Evolutionary conservation across 495 filamentous ascomycete genomes (phyloP).

Genomic region (Podospora comata): DNA sequence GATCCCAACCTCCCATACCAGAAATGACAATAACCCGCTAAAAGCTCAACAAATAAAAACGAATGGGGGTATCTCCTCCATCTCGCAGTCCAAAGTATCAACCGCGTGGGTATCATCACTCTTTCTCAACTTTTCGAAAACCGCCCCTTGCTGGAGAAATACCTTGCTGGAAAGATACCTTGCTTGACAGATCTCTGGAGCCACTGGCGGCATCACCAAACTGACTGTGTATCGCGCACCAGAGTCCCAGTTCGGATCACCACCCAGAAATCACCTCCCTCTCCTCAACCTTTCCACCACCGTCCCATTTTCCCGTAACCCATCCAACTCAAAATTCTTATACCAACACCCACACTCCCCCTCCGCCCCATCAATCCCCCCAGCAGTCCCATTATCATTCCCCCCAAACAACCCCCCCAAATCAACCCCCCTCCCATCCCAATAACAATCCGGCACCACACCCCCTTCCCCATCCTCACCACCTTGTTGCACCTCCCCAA

Average conservation of each 20-base stretch:
- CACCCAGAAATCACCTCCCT: not conserved
- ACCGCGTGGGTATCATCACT: not conserved
- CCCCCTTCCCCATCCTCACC: slow-evolving; percentile 28
- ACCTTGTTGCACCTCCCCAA: slow-evolving; percentile 45
- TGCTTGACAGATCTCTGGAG: too few species aligned
- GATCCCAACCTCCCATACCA: not conserved
- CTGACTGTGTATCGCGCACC: too few species aligned
- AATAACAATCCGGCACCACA: not conserved
- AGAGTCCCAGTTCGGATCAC: not conserved
- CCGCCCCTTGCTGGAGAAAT: too few species aligned
- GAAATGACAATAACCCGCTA: not conserved
- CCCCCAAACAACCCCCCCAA: not conserved
- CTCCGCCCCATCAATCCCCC: not conserved
- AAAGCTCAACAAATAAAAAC: not conserved
- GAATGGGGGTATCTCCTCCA: not conserved
- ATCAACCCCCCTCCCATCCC: slow-evolving; percentile 4
- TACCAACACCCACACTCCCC: slow-evolving; percentile 27
- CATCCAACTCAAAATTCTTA: slow-evolving; percentile 22
- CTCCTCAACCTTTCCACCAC: not conserved
- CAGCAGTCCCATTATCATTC: slow-evolving; percentile 1
- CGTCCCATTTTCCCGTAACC: not conserved
- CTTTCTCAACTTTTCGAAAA: not conserved
- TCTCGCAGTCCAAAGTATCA: too few species aligned
- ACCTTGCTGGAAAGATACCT: too few species aligned
- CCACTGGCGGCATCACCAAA: too few species aligned